These are phyloP conservation scores for Thuja plicata DNA, from an alignment of 83 land plant species.

Conservation along the genomic window DNA sequence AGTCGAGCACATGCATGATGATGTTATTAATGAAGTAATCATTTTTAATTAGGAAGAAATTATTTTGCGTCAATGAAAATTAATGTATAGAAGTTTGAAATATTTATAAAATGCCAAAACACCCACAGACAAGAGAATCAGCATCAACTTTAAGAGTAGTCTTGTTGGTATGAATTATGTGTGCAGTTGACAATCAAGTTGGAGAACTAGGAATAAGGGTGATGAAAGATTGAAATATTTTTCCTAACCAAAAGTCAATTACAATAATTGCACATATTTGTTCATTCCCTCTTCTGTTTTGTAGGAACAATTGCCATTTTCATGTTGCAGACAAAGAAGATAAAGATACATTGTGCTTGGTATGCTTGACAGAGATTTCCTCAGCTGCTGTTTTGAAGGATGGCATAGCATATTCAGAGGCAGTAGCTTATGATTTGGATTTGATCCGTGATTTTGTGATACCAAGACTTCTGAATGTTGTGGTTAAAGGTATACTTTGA, in stretches of 20 bases:
- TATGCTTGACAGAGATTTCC: constrained; percentile 18
- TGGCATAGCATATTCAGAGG: constrained; percentile 9
- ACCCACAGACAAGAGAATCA: not conserved
- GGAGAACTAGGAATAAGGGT: not conserved
- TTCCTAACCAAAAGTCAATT: not conserved
- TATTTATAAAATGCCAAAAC: not conserved
- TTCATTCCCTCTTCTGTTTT: not conserved
- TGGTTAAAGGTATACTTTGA: constrained; percentile 36
- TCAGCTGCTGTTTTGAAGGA: not conserved
- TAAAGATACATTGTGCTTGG: constrained; percentile 23
- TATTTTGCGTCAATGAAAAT: not conserved
- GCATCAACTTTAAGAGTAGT: not conserved
- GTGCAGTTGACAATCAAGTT: not conserved
- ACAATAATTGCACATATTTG: not conserved
- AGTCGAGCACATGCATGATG: not conserved
- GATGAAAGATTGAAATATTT: not conserved
- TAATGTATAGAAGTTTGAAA: not conserved
- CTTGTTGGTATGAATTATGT: not conserved
- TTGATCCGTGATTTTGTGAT: constrained; percentile 32
- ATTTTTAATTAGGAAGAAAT: not conserved
- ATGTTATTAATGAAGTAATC: not conserved
- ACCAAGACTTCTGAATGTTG: constrained; percentile 39
- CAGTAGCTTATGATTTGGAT: constrained; percentile 19
- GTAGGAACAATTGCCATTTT: constrained; percentile 2
- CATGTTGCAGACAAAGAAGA: constrained; percentile 9